Evolutionary conservation across 2,329 filamentous ascomycete genomes (phyloP), one percentile per base, ranked within the genome.

Genomic region (Colletotrichum sp.): DNA sequence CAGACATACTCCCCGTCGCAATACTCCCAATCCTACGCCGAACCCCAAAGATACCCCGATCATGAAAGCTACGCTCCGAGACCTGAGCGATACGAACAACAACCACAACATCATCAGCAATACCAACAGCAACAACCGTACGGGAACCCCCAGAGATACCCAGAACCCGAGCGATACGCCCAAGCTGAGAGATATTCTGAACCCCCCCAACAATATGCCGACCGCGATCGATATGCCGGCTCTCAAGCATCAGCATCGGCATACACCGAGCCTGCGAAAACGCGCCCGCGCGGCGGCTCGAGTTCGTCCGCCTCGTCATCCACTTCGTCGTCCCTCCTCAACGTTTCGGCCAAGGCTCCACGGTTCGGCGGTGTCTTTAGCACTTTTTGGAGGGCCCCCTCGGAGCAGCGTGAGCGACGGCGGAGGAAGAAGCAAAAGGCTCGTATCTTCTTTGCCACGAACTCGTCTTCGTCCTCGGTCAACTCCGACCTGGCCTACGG

Each of bases 401-500:
- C 90, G 10, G 91, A 92, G 78, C 89, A 88, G 39, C 86, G 85
- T 30, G 83, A 84, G n/a, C 84, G 83, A 39, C 81, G 79, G 68
- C 82, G 82, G 52, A 78, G 78, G 32, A 85, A 87, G 78, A 87
- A 87, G 71, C 87, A 86, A 78, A 87, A 85, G 77, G 87, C 87
- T 52, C 88, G 91, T 74, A 88, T 93, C 69, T 87, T 93, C 56
- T 89, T 88, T 72, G 89, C 92, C 79, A 87, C 86, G 36, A 93
- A 92, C 79, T 93, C 90, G 3, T 94, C 92, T 2, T 93, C 91
- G 3, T 94, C 92, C 1, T 93, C 92, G 1, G 87, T 94, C 70
- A 92, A 94, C 82, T 91, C 90, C 25, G 93, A 95, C 80, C 84
- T 94, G 76, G 93, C 93, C 12, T 94, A 94, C 80, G 93, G 93